A percentile compares a stretch with the other conserved stretches of the same genome.
Conservation (phyloP, 2,329 filamentous ascomycete genomes). For the Verticillium alfalfae region DNA sequence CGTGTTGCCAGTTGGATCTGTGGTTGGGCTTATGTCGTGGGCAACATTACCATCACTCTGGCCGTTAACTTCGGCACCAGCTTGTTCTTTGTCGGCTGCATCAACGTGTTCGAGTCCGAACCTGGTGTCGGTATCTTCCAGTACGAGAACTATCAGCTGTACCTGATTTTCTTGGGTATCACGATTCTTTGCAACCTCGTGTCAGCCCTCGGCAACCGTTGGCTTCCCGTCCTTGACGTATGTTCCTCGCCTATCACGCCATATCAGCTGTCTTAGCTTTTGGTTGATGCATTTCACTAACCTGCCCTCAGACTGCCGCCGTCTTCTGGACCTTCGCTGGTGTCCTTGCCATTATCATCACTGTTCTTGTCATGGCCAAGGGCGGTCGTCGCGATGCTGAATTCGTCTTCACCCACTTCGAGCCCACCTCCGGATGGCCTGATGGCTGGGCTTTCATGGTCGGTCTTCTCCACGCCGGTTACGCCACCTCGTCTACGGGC, state of each 20-base stretch:
- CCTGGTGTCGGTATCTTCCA: conserved; percentile 37
- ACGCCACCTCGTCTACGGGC: conserved; percentile 70
- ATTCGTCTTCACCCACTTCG: conserved; percentile 65
- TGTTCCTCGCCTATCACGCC: conserved; percentile 22
- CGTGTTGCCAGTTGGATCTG: conserved; percentile 64
- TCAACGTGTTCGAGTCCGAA: conserved; percentile 48
- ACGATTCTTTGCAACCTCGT: conserved; percentile 60
- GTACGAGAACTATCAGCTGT: conserved; percentile 57
- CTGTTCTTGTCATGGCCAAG: conserved; percentile 61
- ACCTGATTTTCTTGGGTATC: conserved; percentile 66
- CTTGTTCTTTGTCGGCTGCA: conserved; percentile 51
- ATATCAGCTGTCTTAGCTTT: conserved; percentile 13
- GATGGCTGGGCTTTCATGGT: conserved; percentile 70
- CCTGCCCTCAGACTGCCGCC: conserved; percentile 52
- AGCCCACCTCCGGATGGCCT: conserved; percentile 63
- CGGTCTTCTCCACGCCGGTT: conserved; percentile 66
- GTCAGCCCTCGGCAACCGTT: conserved; percentile 62
- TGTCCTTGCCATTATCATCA: conserved; percentile 59
- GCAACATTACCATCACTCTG: conserved; percentile 78
- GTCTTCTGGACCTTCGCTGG: conserved; percentile 72
- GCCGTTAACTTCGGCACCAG: conserved; percentile 78
- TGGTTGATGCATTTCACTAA: background rate
- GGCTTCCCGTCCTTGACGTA: conserved; percentile 65
- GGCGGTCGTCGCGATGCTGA: conserved; percentile 57
- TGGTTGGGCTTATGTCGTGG: conserved; percentile 72